Conservation (phyloP, 2,329 filamentous ascomycete species). For the Aspergillus piperis region DNA sequence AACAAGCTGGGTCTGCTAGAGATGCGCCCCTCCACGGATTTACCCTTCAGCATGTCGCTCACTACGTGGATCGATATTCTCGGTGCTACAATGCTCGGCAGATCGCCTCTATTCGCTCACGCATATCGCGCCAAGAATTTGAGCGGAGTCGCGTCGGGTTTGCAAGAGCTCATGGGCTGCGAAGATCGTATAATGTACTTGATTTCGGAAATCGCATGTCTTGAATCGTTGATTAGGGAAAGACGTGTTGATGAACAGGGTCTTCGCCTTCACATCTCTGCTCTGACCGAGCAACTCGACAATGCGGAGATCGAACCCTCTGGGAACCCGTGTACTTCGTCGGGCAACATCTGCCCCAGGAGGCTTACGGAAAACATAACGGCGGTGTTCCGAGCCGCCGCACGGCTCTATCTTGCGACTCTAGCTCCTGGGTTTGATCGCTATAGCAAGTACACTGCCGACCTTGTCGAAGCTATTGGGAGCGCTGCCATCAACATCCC, state of each 20-base stretch:
- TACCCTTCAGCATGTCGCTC: constrained; percentile 86
- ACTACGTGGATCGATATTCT: constrained; percentile 96
- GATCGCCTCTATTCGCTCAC: constrained; percentile 82
- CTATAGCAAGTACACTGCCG: constrained; percentile 68
- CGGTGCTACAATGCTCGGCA: constrained; percentile 84
- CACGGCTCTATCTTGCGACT: constrained; percentile 90
- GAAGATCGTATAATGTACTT: constrained; percentile 96
- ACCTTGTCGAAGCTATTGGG: constrained; percentile 74
- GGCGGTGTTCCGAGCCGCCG: constrained; percentile 82
- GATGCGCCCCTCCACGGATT: constrained; percentile 59
- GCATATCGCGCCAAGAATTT: constrained; percentile 91
- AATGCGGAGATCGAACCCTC: constrained; percentile 69
- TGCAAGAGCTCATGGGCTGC: constrained; percentile 93
- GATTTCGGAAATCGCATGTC: constrained; percentile 93
- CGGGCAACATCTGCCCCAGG: constrained; percentile 74
- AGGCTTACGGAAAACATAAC: constrained; percentile 87
- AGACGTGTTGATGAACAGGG: constrained; percentile 76
- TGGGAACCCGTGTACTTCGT: constrained; percentile 57
- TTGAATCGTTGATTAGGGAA: constrained; percentile 82
- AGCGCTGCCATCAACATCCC: constrained; percentile 78
- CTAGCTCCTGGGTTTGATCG: constrained; percentile 84
- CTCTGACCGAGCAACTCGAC: constrained; percentile 81
- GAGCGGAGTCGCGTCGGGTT: constrained; percentile 62
- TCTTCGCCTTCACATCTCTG: constrained; percentile 82
- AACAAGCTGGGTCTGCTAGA: constrained; percentile 78